Evolutionary conservation across 2,329 filamentous ascomycete genomes (phyloP).

Genomic region (Diaporthe nobilis): DNA sequence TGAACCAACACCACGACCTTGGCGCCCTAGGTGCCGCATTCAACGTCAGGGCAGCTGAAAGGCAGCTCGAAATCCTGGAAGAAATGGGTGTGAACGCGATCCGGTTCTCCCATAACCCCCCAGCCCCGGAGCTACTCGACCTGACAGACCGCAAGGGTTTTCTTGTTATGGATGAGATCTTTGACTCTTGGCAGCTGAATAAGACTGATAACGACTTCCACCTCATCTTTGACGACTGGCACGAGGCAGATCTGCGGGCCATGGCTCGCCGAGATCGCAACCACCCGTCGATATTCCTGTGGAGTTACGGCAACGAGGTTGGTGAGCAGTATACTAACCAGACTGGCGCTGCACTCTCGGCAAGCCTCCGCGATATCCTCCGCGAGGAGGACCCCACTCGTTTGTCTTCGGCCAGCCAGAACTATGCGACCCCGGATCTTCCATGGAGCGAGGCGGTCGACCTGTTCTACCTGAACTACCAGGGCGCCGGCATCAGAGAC

Average conservation of each 20-base stretch:
- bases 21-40: constrained; percentile 66
- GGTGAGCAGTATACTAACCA: constrained; percentile 58
- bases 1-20: constrained; percentile 66
- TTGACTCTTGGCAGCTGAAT: constrained; percentile 63
- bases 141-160: constrained; percentile 65
- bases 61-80: constrained; percentile 63
- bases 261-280: constrained; percentile 69
- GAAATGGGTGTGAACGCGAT: constrained; percentile 66
- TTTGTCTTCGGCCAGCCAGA: constrained; percentile 61
- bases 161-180: constrained; percentile 67
- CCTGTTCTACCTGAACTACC: constrained; percentile 68
- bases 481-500: constrained; percentile 63
- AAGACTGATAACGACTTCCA: constrained; percentile 66
- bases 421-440: constrained; percentile 57
- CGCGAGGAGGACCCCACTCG: constrained; percentile 63
- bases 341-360: constrained; percentile 51
- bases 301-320: constrained; percentile 70
- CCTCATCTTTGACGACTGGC: constrained; percentile 66
- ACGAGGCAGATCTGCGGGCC: constrained; percentile 64
- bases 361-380: constrained; percentile 57
- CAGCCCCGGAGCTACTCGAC: constrained; percentile 64
- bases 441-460: constrained; percentile 59
- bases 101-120: constrained; percentile 67
- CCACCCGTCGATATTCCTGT: constrained; percentile 65
- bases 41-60: constrained; percentile 61